Percentiles rank a stretch among this genome's conserved stretches.
Conservation (phyloP, 768 basidiomycete genomes). For the Imleria badia region DNA sequence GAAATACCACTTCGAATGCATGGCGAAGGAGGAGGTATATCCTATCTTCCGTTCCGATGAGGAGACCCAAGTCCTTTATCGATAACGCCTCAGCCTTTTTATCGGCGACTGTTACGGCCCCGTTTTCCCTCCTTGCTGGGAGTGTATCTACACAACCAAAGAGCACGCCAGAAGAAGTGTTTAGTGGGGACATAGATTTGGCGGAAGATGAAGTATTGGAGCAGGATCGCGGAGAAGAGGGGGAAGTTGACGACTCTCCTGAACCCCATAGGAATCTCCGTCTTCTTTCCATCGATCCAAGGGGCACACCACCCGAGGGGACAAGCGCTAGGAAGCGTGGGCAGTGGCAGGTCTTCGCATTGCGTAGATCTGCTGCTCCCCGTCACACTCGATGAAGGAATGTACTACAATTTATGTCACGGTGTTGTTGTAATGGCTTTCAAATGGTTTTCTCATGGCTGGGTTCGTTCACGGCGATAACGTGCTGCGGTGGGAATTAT, state of each 20-base stretch:
- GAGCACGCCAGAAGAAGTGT: constrained; percentile 67
- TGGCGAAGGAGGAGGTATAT: constrained; percentile 66
- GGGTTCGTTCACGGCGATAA: background rate
- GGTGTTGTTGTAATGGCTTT: background rate
- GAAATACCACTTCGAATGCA: constrained; percentile 34
- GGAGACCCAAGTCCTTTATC: constrained; percentile 65
- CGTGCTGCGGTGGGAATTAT: background rate
- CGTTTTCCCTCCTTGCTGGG: constrained; percentile 54
- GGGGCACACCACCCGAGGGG: constrained; percentile 34
- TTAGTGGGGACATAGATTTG: constrained; percentile 66
- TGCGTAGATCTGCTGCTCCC: constrained; percentile 36
- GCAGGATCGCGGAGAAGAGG: constrained; percentile 75
- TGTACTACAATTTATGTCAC: background rate
- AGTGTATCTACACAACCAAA: constrained; percentile 30
- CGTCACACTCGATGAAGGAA: constrained; percentile 18
- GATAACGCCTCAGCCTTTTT: constrained; percentile 71
- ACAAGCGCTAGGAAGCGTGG: constrained; percentile 40
- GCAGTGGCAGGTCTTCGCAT: constrained; percentile 48
- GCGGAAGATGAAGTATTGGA: constrained; percentile 77
- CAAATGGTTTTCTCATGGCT: background rate
- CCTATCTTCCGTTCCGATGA: constrained; percentile 63
- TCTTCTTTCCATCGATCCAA: constrained; percentile 49
- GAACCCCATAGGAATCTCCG: constrained; percentile 56
- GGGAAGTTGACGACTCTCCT: constrained; percentile 72
- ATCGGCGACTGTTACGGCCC: constrained; percentile 56